A percentile compares a stretch with the other conserved stretches of the same genome.
Evolutionary conservation across 768 basidiomycete species (phyloP).

Genomic region (Fibroporia radiculosa): DNA sequence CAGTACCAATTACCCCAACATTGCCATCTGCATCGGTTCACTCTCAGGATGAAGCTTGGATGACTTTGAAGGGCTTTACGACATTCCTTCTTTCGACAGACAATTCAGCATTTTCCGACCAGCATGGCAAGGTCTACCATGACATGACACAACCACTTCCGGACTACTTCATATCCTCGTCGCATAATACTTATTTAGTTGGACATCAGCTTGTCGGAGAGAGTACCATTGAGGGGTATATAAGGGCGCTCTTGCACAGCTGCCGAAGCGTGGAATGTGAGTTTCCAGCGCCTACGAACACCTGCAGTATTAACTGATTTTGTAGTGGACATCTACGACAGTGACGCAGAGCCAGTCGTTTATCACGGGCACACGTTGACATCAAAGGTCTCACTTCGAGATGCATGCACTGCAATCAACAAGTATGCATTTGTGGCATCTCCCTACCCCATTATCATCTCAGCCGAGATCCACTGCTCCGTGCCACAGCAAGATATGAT

Average conservation of each 20-base stretch:
- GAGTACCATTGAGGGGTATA: slow-evolving; percentile 89
- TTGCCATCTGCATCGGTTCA: slow-evolving; percentile 9
- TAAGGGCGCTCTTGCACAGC: slow-evolving; percentile 79
- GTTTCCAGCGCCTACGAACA: slow-evolving; percentile 21
- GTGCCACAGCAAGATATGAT: slow-evolving; percentile 74
- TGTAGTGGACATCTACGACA: slow-evolving; percentile 89
- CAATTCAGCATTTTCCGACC: slow-evolving; percentile 54
- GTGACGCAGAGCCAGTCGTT: slow-evolving; percentile 75
- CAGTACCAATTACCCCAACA: slow-evolving; percentile 2
- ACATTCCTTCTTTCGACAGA: slow-evolving; percentile 76
- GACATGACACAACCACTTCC: slow-evolving; percentile 86
- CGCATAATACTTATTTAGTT: slow-evolving; percentile 89
- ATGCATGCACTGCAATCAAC: slow-evolving; percentile 74
- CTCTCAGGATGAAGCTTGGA: slow-evolving; percentile 19
- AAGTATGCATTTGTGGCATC: slow-evolving; percentile 90
- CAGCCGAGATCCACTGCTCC: slow-evolving; percentile 85
- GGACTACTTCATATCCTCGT: slow-evolving; percentile 85
- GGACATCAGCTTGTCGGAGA: slow-evolving; percentile 83
- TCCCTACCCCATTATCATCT: slow-evolving; percentile 88
- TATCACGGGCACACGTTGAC: slow-evolving; percentile 90
- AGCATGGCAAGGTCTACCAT: slow-evolving; percentile 50
- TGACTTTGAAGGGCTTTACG: slow-evolving; percentile 60
- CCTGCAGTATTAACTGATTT: slow-evolving; percentile 1
- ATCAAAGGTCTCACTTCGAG: slow-evolving; percentile 70
- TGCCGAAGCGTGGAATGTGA: slow-evolving; percentile 91